Evolutionary conservation across 148 eudicot species (phyloP).

Genomic region (Silene conica): DNA sequence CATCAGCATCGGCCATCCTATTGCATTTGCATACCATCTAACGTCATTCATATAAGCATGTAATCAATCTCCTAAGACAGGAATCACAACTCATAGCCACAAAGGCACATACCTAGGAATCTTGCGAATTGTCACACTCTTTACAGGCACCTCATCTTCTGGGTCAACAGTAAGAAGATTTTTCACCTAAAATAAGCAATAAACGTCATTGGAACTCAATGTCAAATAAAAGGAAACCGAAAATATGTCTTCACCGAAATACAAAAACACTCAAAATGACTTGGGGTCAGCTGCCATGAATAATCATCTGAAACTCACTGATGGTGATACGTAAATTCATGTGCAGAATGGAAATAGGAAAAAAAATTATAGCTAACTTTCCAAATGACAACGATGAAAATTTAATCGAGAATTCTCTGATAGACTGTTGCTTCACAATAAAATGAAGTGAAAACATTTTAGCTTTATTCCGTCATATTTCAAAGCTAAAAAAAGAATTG

Average conservation of each 20-base stretch:
- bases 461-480: background rate
- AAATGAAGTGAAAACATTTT: background rate
- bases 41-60: background rate
- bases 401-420: background rate
- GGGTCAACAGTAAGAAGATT: slow-evolving; percentile 85
- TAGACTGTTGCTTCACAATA: background rate
- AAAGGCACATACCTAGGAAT: slow-evolving; percentile 64
- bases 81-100: background rate
- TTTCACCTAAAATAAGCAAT: slow-evolving; percentile 48
- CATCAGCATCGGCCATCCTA: background rate
- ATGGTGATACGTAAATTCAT: background rate
- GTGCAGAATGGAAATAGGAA: too few relatives aligned
- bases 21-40: too few relatives aligned
- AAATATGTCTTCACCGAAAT: background rate
- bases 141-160: slow-evolving; percentile 78
- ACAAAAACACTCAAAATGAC: background rate
- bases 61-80: background rate
- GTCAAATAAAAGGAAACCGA: background rate
- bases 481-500: background rate
- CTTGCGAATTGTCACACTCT: slow-evolving; percentile 88
- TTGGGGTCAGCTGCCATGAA: background rate
- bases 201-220: background rate
- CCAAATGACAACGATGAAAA: background rate
- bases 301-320: background rate
- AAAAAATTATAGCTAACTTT: too few relatives aligned